A percentile compares a stretch with the other conserved stretches of the same genome.
Evolutionary conservation across 2,329 filamentous ascomycete genomes (phyloP).

Genomic region (Leptographium wingfieldii): DNA sequence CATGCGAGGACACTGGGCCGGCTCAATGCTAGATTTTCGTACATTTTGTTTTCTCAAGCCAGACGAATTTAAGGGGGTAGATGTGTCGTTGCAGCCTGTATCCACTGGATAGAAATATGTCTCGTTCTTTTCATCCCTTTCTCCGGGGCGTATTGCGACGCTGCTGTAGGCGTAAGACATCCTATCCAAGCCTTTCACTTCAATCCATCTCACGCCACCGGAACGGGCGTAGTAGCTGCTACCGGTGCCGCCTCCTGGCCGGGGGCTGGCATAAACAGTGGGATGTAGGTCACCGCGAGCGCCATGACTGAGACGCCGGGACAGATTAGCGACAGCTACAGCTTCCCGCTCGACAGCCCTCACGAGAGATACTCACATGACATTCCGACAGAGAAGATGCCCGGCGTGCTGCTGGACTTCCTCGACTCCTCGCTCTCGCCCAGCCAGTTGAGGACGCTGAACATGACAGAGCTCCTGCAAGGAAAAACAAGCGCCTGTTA

Average conservation of each 20-base stretch:
- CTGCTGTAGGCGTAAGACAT: too few relatives aligned
- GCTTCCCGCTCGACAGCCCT: too few relatives aligned
- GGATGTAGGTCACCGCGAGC: slow-evolving; percentile 23
- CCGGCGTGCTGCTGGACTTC: slow-evolving; percentile 54
- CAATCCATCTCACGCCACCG: slow-evolving; percentile 6
- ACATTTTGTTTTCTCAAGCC: neutral
- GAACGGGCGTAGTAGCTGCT: slow-evolving; percentile 15
- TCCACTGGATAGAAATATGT: neutral
- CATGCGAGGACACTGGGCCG: neutral
- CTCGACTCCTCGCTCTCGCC: slow-evolving; percentile 57
- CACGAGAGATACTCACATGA: slow-evolving; percentile 15
- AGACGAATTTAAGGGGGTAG: neutral
- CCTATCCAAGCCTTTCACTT: too few relatives aligned
- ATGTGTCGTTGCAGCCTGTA: too few relatives aligned
- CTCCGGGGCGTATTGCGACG: neutral
- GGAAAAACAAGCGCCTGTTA: neutral
- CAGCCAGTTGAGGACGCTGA: slow-evolving; percentile 65
- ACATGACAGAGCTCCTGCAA: slow-evolving; percentile 56
- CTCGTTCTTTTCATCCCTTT: neutral
- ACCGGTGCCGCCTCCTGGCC: slow-evolving; percentile 16
- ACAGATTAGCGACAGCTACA: neutral
- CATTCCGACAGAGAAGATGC: slow-evolving; percentile 25
- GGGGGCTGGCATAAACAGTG: slow-evolving; percentile 22
- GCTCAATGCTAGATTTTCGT: neutral
- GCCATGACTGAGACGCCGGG: slow-evolving; percentile 19